Evolutionary conservation across 306 rosid genomes (phyloP).

Genomic region (Prunus davidiana): DNA sequence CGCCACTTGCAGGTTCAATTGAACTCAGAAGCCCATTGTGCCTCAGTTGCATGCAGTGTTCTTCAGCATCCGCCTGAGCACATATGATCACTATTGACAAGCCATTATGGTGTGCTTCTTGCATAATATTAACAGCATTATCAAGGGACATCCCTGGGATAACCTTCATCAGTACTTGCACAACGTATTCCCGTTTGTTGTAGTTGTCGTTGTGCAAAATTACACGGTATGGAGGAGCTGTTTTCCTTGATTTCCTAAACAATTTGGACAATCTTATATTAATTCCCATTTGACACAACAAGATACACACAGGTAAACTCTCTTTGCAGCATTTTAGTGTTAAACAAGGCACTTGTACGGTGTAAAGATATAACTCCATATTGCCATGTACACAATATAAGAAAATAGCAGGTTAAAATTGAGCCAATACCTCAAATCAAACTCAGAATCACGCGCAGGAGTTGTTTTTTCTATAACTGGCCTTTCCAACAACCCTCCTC

Average conservation of each 20-base stretch:
- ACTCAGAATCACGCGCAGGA: constrained; percentile 69
- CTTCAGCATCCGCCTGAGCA: constrained; percentile 75
- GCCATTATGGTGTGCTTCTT: constrained; percentile 72
- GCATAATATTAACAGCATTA: constrained; percentile 77
- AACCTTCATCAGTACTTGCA: constrained; percentile 83
- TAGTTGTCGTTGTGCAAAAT: constrained; percentile 71
- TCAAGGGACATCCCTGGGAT: constrained; percentile 81
- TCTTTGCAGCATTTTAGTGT: background rate
- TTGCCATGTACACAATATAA: background rate
- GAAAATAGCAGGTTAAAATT: background rate
- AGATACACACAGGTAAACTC: background rate
- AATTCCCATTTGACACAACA: background rate
- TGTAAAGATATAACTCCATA: background rate
- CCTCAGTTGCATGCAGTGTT: constrained; percentile 70
- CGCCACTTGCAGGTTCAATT: constrained; percentile 70
- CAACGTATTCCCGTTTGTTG: constrained; percentile 75
- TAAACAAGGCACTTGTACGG: background rate
- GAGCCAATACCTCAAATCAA: constrained; percentile 53
- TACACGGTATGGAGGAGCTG: constrained; percentile 67
- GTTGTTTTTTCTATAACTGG: constrained; percentile 54
- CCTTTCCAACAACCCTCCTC: constrained; percentile 62
- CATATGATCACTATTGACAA: constrained; percentile 65
- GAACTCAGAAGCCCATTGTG: constrained; percentile 79
- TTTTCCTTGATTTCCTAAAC: constrained; percentile 56
- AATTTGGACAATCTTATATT: background rate